Evolutionary conservation across 441 rosid genomes (phyloP).

Genomic region (Metrosideros polymorpha): DNA sequence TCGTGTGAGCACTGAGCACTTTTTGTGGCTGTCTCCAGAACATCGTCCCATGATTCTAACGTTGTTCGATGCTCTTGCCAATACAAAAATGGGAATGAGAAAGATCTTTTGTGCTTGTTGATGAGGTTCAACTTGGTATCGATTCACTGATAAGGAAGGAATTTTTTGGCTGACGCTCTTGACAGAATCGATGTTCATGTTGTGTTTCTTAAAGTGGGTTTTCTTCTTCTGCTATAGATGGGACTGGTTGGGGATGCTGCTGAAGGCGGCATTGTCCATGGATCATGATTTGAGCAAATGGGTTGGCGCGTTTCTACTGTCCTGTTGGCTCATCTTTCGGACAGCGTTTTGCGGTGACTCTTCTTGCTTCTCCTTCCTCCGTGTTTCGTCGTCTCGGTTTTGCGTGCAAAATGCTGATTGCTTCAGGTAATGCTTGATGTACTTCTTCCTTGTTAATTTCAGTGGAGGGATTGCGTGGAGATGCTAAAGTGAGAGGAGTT

Average conservation of each 20-base stretch:
- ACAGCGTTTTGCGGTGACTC: slow-evolving; percentile 32
- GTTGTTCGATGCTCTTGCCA: neutral
- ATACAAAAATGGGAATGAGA: neutral
- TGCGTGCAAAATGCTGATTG: neutral
- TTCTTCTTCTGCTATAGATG: slow-evolving; percentile 10
- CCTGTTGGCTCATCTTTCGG: slow-evolving; percentile 26
- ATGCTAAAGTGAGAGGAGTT: slow-evolving; percentile 65
- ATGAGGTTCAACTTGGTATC: slow-evolving; percentile 35
- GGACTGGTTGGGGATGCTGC: slow-evolving; percentile 20
- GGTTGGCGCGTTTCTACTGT: slow-evolving; percentile 37
- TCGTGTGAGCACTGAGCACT: neutral
- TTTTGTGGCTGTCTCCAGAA: neutral
- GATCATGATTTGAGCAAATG: slow-evolving; percentile 42
- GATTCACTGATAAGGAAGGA: slow-evolving; percentile 35
- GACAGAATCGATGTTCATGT: neutral
- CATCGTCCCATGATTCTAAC: neutral
- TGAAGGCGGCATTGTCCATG: slow-evolving; percentile 37
- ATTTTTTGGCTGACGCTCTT: slow-evolving; percentile 10
- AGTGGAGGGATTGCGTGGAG: slow-evolving; percentile 53
- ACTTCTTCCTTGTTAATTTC: neutral
- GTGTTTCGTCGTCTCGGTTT: neutral
- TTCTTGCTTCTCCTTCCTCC: neutral
- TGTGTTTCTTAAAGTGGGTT: neutral
- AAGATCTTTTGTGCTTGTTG: slow-evolving; percentile 23
- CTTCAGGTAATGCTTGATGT: neutral